Percentiles rank a stretch among this genome's conserved stretches.
Evolutionary conservation across 441 rosid genomes (phyloP).

Genomic region (Populus tomentosa): DNA sequence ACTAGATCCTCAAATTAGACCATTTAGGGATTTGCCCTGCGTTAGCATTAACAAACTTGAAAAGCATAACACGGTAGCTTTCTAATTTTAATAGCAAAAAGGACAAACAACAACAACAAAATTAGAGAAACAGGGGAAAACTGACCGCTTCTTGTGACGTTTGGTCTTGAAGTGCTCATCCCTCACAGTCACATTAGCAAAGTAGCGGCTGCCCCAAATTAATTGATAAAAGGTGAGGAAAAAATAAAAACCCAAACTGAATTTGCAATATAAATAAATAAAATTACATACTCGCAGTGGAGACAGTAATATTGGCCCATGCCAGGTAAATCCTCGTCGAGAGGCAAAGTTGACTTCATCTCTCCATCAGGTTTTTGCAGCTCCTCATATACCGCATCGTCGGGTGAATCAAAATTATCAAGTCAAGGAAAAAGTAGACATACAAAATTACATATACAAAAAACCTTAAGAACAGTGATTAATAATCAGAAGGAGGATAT

Average conservation of each 20-base stretch:
- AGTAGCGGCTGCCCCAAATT: constrained; percentile 57
- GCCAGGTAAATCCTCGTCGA: constrained; percentile 87
- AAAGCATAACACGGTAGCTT: neutral
- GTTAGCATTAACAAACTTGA: neutral
- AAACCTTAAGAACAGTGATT: neutral
- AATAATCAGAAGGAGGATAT: constrained; percentile 45
- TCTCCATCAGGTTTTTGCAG: constrained; percentile 61
- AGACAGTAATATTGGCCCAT: constrained; percentile 95
- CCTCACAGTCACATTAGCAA: constrained; percentile 52
- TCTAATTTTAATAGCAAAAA: neutral
- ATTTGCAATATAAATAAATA: neutral
- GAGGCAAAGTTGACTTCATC: constrained; percentile 39
- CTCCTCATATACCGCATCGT: constrained; percentile 75
- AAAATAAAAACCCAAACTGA: neutral
- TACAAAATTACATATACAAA: neutral
- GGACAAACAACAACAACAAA: neutral
- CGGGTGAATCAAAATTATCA: constrained; percentile 37
- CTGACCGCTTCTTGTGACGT: constrained; percentile 85
- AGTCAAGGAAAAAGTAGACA: constrained; percentile 33
- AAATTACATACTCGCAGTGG: constrained; percentile 82
- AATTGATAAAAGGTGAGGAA: neutral
- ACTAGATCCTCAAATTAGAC: neutral
- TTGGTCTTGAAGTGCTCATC: constrained; percentile 90
- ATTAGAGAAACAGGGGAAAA: neutral
- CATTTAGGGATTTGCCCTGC: neutral